A percentile compares a stretch with the other conserved stretches of the same genome.
These are phyloP conservation scores for Fragaria iinumae DNA, from an alignment of 306 rosid genomes.

Conservation along the genomic window DNA sequence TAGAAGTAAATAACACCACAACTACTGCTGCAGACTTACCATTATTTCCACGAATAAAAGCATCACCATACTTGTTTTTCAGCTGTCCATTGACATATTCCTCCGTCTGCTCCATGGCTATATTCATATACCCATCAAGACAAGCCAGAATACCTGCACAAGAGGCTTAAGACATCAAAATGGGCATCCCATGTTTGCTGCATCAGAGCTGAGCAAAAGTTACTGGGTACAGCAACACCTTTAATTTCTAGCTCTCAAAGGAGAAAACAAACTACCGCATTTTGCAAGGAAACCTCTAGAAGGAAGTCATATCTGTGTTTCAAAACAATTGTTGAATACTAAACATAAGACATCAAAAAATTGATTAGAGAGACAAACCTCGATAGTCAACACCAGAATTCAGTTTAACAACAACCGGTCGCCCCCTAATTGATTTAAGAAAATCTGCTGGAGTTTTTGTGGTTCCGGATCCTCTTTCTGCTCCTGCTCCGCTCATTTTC, in stretches of 20 bases:
- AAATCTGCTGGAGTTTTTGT: constrained; percentile 92
- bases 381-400: constrained; percentile 93
- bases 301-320: not conserved
- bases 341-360: not conserved
- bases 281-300: not conserved
- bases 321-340: not conserved
- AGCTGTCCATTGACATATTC: constrained; percentile 92
- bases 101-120: constrained; percentile 99
- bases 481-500: constrained; percentile 56
- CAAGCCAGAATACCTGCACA: constrained; percentile 88
- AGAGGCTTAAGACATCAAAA: constrained; percentile 21
- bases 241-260: not conserved
- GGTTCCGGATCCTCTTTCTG: constrained; percentile 64
- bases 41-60: constrained; percentile 91
- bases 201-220: not conserved
- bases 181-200: not conserved
- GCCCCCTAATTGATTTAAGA: constrained; percentile 89
- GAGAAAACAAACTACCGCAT: not conserved
- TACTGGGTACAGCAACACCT: not conserved
- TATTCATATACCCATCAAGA: constrained; percentile 96
- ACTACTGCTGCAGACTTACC: constrained; percentile 40
- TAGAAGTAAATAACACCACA: not conserved
- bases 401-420: constrained; percentile 89
- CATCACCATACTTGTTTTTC: constrained; percentile 94
- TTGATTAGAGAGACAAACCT: constrained; percentile 38